These are phyloP conservation scores for Amphirosellinia nigrospora DNA, from an alignment of 495 filamentous ascomycete species.

Conservation along the genomic window DNA sequence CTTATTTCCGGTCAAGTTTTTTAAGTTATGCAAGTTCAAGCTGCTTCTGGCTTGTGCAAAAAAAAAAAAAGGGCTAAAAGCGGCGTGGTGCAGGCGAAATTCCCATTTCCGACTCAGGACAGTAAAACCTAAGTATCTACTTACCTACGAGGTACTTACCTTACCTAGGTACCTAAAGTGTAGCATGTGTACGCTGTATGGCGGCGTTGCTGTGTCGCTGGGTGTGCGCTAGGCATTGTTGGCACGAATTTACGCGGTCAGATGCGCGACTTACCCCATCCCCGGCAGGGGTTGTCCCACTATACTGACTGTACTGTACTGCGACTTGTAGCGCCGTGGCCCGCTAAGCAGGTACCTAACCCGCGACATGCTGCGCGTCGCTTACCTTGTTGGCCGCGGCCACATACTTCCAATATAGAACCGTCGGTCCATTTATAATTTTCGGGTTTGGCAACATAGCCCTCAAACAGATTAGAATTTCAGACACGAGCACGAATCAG, in stretches of 20 bases:
- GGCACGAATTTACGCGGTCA: conserved; percentile 19
- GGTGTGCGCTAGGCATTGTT: conserved; percentile 10
- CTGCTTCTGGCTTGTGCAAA: too few relatives aligned
- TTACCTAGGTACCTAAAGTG: too few relatives aligned
- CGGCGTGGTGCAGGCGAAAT: too few relatives aligned
- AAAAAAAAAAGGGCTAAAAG: too few relatives aligned
- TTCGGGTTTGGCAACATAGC: neutral
- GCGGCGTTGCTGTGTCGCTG: neutral
- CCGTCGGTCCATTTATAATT: neutral
- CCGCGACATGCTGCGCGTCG: neutral
- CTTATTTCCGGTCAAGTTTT: too few relatives aligned
- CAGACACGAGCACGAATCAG: neutral
- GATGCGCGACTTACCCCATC: conserved; percentile 22
- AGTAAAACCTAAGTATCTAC: too few relatives aligned
- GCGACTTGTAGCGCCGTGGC: neutral
- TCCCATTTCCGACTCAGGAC: too few relatives aligned
- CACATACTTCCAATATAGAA: too few relatives aligned
- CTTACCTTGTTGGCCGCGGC: neutral
- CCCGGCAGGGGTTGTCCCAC: conserved; percentile 2
- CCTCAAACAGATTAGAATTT: neutral
- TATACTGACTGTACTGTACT: neutral
- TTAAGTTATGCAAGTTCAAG: too few relatives aligned
- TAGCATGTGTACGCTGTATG: neutral
- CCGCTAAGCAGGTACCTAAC: neutral
- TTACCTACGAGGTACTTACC: too few relatives aligned